Conservation (phyloP, 805 yeast genomes). For the Limtongia smithiae region DNA sequence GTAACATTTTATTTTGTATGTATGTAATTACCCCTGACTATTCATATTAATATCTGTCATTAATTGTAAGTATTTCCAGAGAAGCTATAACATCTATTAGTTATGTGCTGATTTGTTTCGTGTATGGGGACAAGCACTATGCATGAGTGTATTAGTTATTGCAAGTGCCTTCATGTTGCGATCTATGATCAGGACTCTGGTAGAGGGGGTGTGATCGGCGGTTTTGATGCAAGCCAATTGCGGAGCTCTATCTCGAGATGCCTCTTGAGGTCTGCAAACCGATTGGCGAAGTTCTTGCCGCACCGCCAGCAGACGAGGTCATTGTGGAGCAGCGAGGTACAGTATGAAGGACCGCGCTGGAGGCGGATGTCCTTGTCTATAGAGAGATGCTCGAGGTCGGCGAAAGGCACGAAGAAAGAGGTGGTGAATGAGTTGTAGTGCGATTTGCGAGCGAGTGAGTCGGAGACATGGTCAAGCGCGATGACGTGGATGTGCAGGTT, state of each 20-base stretch:
- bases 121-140: too few relatives aligned
- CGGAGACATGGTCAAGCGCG: conserved; percentile 58
- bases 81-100: too few relatives aligned
- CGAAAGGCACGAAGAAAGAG: conserved; percentile 57
- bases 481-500: conserved; percentile 74
- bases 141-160: too few relatives aligned
- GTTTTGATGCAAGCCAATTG: conserved; percentile 4
- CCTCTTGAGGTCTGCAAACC: conserved; percentile 44
- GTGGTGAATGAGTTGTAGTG: conserved; percentile 74
- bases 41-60: too few relatives aligned
- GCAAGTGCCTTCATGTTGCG: too few relatives aligned
- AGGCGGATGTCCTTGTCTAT: conserved; percentile 31
- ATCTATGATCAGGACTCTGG: too few relatives aligned
- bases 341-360: conserved; percentile 43
- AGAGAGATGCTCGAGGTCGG: conserved; percentile 44
- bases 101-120: too few relatives aligned
- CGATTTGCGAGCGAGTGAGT: conserved; percentile 52
- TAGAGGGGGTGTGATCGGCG: neutral
- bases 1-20: neutral
- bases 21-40: neutral
- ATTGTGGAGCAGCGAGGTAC: conserved; percentile 41
- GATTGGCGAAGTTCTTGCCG: conserved; percentile 41
- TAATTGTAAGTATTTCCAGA: too few relatives aligned
- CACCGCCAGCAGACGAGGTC: conserved; percentile 47
- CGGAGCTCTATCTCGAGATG: conserved; percentile 41